Base-by-base conservation (phyloP, 2,329 filamentous ascomycete genomes). In the Botrytis deweyae region DNA sequence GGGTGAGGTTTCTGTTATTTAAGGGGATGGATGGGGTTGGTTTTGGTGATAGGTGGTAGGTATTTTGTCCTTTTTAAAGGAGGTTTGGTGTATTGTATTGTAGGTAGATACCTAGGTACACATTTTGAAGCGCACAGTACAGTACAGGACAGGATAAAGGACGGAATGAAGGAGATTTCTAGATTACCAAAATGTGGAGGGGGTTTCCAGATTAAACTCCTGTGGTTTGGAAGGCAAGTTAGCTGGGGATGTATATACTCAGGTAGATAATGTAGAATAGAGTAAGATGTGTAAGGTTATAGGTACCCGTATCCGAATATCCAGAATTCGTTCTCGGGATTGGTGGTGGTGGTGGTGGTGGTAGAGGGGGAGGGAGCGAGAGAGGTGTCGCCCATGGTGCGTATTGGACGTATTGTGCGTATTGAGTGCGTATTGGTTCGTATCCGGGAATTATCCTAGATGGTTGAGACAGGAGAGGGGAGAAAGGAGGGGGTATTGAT, bases 181-280 rank as follows among this genome's bases (percentile, higher is more conserved):
- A n/a, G 25, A n/a, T n/a, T 91, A 98, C 95, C 95, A 82, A 92
- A 98, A 82, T 97, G 93, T 78, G 96, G 96, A 75, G 96, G 96
- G 73, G 96, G 95, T 83, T 98, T 99, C 95, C 95, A 99, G 79
- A 99, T 98, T 82, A 99, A 85, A 82, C 94, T 97, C 84, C 95
- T 96, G 76, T 59, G 65, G 55, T 73, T 44, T 33, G 38, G 40
- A 18, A 36, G 38, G 12, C 20, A 3, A 18, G 49, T 62, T 58
- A 58, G 38, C 59, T 55, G 36, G 12, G 25, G 14, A 46, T 63
- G 7, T 36, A 7, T 20, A 29, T 64, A 29, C 18, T 18, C 38
- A 4, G 6, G 20, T 18, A 4, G 44, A 36, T 4, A 18, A 22
- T 55, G 22, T 16, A n/a, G 33, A 25, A 7, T 7, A 29, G 33